Percentiles rank a stretch among this genome's conserved stretches.
Evolutionary conservation across 2,329 filamentous ascomycete species (phyloP).

Genomic region (Xenoacremonium recifei): DNA sequence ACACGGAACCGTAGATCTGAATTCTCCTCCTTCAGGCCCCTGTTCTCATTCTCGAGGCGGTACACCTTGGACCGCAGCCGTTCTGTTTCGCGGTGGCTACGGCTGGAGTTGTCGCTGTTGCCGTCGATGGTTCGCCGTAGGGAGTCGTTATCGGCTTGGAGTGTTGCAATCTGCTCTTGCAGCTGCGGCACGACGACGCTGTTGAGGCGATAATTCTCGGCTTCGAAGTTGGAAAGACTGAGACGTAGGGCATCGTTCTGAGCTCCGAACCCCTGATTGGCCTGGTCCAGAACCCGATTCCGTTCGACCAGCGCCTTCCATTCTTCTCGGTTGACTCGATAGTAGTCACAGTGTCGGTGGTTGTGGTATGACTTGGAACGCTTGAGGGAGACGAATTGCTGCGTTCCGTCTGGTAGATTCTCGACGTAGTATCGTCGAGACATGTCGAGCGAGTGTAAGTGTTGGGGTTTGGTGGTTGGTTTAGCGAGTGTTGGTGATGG

Average conservation of each 20-base stretch:
- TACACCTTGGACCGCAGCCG: constrained; percentile 32
- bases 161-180: constrained; percentile 33
- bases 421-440: constrained; percentile 37
- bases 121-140: constrained; percentile 38
- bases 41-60: constrained; percentile 38
- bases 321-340: constrained; percentile 34
- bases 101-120: constrained; percentile 21
- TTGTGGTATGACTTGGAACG: constrained; percentile 37
- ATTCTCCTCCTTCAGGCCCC: constrained; percentile 34
- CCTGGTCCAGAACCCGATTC: constrained; percentile 34
- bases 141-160: constrained; percentile 38
- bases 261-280: constrained; percentile 32
- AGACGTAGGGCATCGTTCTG: constrained; percentile 35
- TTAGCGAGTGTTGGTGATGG: constrained; percentile 3
- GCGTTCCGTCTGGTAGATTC: constrained; percentile 30
- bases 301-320: constrained; percentile 37
- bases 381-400: constrained; percentile 39
- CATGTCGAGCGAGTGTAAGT: constrained; percentile 25
- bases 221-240: constrained; percentile 33
- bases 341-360: constrained; percentile 33
- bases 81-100: constrained; percentile 31
- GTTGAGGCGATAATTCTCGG: constrained; percentile 33
- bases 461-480: constrained; percentile 4
- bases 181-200: constrained; percentile 35
- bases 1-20: constrained; percentile 32